phyloP scores from a whole-genome alignment of 2,329 filamentous ascomycete species.

The Conoideocrella luteorostrata region DNA sequence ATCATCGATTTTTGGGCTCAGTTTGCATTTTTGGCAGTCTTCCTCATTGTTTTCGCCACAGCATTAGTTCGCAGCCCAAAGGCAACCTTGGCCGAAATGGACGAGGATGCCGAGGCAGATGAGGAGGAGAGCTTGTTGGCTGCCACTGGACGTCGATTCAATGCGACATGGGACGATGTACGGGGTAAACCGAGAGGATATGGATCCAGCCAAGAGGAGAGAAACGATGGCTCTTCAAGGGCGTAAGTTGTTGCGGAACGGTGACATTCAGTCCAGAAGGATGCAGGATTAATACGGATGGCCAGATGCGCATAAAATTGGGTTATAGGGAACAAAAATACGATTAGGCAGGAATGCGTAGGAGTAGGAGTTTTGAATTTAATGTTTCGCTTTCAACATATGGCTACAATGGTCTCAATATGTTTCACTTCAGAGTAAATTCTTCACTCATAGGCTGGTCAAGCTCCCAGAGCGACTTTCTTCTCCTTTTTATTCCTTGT shows the following conservation, averaged over 20 bases:
- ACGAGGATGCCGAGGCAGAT: conserved; percentile 83
- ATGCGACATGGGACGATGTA: conserved; percentile 84
- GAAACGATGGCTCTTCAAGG: conserved; percentile 7
- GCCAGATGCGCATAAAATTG: neutral
- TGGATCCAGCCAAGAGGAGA: conserved; percentile 12
- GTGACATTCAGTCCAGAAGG: too few species aligned
- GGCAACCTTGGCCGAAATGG: conserved; percentile 68
- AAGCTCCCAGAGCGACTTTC: conserved; percentile 31
- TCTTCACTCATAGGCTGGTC: too few species aligned
- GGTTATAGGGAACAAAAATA: neutral
- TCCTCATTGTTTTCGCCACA: conserved; percentile 73
- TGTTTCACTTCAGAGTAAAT: too few species aligned
- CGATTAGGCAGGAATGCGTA: neutral
- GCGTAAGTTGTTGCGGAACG: too few species aligned
- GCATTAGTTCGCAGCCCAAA: conserved; percentile 75
- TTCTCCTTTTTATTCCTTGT: conserved; percentile 28
- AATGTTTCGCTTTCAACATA: too few species aligned
- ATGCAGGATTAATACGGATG: too few species aligned
- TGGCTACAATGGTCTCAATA: too few species aligned
- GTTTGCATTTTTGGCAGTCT: conserved; percentile 81
- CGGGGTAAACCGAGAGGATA: conserved; percentile 43
- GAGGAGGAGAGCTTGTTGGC: conserved; percentile 91
- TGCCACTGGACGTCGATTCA: conserved; percentile 73
- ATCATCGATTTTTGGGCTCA: conserved; percentile 94
- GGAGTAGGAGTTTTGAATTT: conserved; percentile 1